Base-by-base conservation (phyloP, 2,329 filamentous ascomycete genomes). In the Colletotrichum musicola region DNA sequence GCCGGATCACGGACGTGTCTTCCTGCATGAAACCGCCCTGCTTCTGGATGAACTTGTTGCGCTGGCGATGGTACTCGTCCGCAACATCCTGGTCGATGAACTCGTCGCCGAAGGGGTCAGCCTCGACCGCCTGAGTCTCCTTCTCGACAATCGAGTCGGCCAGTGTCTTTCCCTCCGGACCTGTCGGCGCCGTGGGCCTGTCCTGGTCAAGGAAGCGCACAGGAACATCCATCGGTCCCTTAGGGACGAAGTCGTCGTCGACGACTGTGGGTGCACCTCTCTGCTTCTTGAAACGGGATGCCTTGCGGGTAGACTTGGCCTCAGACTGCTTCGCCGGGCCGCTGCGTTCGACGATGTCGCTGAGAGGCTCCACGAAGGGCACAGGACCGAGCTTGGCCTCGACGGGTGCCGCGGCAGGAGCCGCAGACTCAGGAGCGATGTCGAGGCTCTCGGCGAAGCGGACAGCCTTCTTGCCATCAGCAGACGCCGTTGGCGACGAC, bases 1-100 rank as follows among this genome's bases (percentile, higher is more conserved):
- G 88, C 60, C 92, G 86, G 54, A 90, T 88, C 18, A 88, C 87
- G 60, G 88, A 85, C 68, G 93, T 90, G 68, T 92, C 89, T 73
- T 94, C 88, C 65, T 89, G 87, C 74, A 92, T 81, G 78, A 97
- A 97, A 3, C 94, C 94, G 59, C 94, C 94, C 74, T 96, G 89
- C 73, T 90, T 88, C 73, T 94, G 89, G 62, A 98, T 94, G 80
- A 97, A 90, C 74, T 88, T 89, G 77, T 95, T 97, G 20, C 95
- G 91, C 78, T 93, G 85, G 51, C 89, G 90, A 77, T 97, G 92
- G 78, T 97, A 97, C 76, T 97, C 93, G 44, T 89, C 88, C 7
- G 93, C 91, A 14, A 97, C 90, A 77, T 97, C 92, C 71, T 93
- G 90, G 61, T 92, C 87, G 58, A 95, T 84, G 35, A 95, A 82